phyloP scores from a whole-genome alignment of 257 asterid species.

The Fraxinus quadrangulata region DNA sequence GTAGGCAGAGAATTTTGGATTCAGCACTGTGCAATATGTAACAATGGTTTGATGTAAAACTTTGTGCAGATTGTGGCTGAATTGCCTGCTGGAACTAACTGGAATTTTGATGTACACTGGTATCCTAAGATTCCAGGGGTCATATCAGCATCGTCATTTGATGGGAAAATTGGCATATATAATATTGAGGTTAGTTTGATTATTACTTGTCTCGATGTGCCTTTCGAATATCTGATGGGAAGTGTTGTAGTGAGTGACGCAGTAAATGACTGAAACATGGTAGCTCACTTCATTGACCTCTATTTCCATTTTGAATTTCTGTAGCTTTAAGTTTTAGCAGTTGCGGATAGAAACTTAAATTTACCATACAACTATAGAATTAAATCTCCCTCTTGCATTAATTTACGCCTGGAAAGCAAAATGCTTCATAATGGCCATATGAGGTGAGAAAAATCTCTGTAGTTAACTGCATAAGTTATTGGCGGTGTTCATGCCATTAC shows the following conservation, averaged over 20 bases:
- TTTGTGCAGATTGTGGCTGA: slow-evolving; percentile 80
- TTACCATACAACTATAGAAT: neutral
- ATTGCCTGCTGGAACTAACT: slow-evolving; percentile 92
- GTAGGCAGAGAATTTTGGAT: neutral
- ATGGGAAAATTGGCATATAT: slow-evolving; percentile 92
- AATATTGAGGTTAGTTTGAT: slow-evolving; percentile 74
- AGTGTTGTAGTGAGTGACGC: slow-evolving; percentile 7
- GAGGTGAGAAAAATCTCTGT: neutral
- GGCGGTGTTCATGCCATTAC: slow-evolving; percentile 15
- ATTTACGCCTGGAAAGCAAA: neutral
- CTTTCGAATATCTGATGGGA: neutral
- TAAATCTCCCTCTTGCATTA: neutral
- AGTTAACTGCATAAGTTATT: neutral
- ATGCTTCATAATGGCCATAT: neutral
- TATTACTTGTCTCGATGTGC: slow-evolving; percentile 14
- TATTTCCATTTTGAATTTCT: slow-evolving; percentile 4
- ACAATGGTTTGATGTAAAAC: slow-evolving; percentile 11
- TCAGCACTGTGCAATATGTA: slow-evolving; percentile 3
- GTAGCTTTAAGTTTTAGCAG: slow-evolving; percentile 10
- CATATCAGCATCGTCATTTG: slow-evolving; percentile 95
- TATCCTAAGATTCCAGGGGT: slow-evolving; percentile 89
- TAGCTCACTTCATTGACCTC: neutral
- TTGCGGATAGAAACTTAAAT: slow-evolving; percentile 3
- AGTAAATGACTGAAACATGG: slow-evolving; percentile 8
- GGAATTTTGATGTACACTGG: slow-evolving; percentile 99